Evolutionary conservation across 768 basidiomycete species (phyloP).

Genomic region (Phylloporus sp.): DNA sequence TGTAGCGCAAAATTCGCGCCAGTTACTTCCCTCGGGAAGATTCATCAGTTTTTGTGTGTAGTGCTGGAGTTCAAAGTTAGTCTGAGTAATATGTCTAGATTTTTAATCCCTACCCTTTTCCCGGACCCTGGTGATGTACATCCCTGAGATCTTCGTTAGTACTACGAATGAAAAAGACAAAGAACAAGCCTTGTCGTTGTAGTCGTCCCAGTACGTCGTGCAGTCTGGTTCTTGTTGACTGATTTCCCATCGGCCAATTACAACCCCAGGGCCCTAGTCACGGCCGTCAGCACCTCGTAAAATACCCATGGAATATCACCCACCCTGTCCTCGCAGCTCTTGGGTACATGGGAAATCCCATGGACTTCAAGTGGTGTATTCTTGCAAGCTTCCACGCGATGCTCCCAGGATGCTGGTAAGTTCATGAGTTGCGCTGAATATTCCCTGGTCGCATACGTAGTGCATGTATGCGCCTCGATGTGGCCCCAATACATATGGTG

Average conservation of each 20-base stretch:
- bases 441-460: conserved; percentile 25
- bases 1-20: conserved; percentile 34
- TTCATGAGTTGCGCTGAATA: conserved; percentile 30
- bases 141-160: conserved; percentile 13
- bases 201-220: conserved; percentile 20
- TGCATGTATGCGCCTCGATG: conserved; percentile 20
- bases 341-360: conserved; percentile 16
- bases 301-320: background rate
- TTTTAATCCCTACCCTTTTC: conserved; percentile 13
- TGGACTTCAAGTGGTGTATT: conserved; percentile 20
- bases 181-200: conserved; percentile 23
- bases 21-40: conserved; percentile 23
- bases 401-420: conserved; percentile 19
- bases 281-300: background rate
- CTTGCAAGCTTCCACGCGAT: conserved; percentile 21
- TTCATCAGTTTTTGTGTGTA: conserved; percentile 26
- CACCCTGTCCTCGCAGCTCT: conserved; percentile 24
- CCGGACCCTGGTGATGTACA: conserved; percentile 23
- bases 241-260: conserved; percentile 28
- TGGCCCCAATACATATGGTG: conserved; percentile 22
- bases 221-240: conserved; percentile 27
- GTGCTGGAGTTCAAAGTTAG: conserved; percentile 16
- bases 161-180: background rate
- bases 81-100: background rate
- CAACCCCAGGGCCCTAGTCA: conserved; percentile 14